These are phyloP conservation scores for Tylopilus sp. DNA, from an alignment of 1,284 basidiomycete species.

Conservation along the genomic window DNA sequence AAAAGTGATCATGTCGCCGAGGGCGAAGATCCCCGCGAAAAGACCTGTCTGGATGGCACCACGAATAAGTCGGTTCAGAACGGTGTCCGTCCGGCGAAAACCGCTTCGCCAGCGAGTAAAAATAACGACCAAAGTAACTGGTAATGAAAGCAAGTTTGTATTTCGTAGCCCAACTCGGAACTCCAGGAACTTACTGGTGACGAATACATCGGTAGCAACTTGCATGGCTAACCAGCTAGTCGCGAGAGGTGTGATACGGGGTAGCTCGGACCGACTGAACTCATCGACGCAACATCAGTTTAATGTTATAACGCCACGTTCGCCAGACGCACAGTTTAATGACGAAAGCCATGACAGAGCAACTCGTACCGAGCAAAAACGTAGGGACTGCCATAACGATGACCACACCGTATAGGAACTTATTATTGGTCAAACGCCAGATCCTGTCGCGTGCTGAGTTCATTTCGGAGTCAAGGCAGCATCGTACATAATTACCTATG, in stretches of 20 bases:
- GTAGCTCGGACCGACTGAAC: conserved; percentile 41
- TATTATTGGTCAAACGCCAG: conserved; percentile 46
- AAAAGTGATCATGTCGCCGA: no score
- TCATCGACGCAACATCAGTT: neutral
- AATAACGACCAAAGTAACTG: no score
- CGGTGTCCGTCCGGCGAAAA: no score
- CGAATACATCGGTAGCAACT: conserved; percentile 49
- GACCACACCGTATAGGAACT: conserved; percentile 45
- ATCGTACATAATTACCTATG: conserved; percentile 17
- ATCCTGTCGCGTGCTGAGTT: conserved; percentile 35
- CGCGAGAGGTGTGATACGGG: conserved; percentile 41
- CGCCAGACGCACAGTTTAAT: conserved; percentile 46
- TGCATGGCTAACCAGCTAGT: conserved; percentile 54
- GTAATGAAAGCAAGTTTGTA: no score
- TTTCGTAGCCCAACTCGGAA: no score
- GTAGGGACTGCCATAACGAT: conserved; percentile 46
- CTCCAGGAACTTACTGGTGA: conserved; percentile 47
- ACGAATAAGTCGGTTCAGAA: no score
- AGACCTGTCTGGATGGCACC: no score
- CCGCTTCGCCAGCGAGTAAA: no score
- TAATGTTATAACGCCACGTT: neutral
- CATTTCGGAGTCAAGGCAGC: neutral
- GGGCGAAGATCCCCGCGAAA: no score
- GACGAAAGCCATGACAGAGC: conserved; percentile 51
- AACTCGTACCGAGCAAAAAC: conserved; percentile 49